Percentiles rank a stretch among this genome's conserved stretches.
These are phyloP conservation scores for Alliaria petiolata DNA, from an alignment of 345 rosid species.

Conservation along the genomic window DNA sequence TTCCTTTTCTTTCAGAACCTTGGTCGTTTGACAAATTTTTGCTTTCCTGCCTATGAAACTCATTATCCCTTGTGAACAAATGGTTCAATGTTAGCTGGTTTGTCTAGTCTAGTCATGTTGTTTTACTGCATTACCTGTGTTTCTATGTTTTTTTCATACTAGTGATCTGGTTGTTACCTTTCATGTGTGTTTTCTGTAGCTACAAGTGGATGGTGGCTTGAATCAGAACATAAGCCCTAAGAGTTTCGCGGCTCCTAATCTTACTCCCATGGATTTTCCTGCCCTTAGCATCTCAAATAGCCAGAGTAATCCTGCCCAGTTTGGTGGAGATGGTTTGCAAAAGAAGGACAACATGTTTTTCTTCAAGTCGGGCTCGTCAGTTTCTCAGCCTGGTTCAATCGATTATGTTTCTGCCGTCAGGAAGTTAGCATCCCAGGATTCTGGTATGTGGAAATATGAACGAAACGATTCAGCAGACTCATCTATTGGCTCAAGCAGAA, in stretches of 20 bases:
- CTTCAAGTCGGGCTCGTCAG: slow-evolving; percentile 61
- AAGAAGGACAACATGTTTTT: slow-evolving; percentile 69
- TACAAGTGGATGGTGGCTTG: slow-evolving; percentile 84
- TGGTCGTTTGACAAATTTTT: too few species aligned
- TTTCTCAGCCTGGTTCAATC: slow-evolving; percentile 51
- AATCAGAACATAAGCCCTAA: slow-evolving; percentile 67
- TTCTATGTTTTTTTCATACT: not conserved
- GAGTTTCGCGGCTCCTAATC: slow-evolving; percentile 67
- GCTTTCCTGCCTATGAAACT: not conserved
- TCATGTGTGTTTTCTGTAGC: slow-evolving; percentile 49
- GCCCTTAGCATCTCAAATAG: slow-evolving; percentile 57
- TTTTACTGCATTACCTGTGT: not conserved
- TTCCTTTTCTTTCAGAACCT: too few species aligned
- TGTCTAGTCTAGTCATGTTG: not conserved
- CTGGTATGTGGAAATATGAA: too few species aligned
- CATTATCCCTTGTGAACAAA: not conserved
- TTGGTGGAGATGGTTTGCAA: slow-evolving; percentile 66
- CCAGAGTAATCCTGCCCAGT: slow-evolving; percentile 56
- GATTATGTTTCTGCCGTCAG: slow-evolving; percentile 95
- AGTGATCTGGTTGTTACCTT: slow-evolving; percentile 2
- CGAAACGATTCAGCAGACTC: too few species aligned
- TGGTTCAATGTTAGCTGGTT: not conserved
- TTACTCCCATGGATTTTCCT: slow-evolving; percentile 80
- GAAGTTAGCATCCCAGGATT: slow-evolving; percentile 81
- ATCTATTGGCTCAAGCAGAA: slow-evolving; percentile 81